Evolutionary conservation across 2,329 filamentous ascomycete species (phyloP), one percentile per base, ranked within the genome.

Genomic region (Alternaria arborescens): DNA sequence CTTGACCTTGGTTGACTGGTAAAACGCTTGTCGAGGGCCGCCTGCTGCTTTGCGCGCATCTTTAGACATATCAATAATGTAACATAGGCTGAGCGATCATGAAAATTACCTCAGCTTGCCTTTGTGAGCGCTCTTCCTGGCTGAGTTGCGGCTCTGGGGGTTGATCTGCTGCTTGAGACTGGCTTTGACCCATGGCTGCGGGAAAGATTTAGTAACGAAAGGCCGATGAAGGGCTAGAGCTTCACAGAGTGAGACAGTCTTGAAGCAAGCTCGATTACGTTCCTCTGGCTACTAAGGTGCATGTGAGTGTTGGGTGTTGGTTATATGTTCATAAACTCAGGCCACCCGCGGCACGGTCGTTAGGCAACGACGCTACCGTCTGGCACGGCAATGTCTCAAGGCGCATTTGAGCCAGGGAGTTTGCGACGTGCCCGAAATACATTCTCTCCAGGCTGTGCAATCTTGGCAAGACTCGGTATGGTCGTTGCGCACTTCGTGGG

Each of bases 11-110:
- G 58, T 34, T 68, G 65, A 14, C 55, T 52, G 3, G 67, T 57
- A 11, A 74, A 40, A n/a, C 73, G 73, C 60, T 71, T 70, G 36
- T 75, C 70, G 1, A 71, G 67, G 11, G 73, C 72, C 18, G 66
- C 70, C 12, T 73, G 70, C 47, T 75, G 72, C 46, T 72, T 73
- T 20, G 70, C 70, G n/a, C 73, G 72, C 55, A 75, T 73, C 73
- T 77, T 61, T 1, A 11, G 6, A 14, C 4, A 8, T 46, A 48
- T 70, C 40, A 69, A 52, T 2, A 34, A 16, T 32, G n/a, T 24
- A 11, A 5, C 22, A 24, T 3, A n/a, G 6, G 8, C 8, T 11
- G n/a, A 14, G 32, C n/a, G 18, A 28, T 26, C 1, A 7, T 10
- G 7, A 14, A 7, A 3, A 11, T 38, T 62, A 73, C 74, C 54